phyloP scores from a whole-genome alignment of 768 basidiomycete species.

The Macrolepiota fuliginosa region DNA sequence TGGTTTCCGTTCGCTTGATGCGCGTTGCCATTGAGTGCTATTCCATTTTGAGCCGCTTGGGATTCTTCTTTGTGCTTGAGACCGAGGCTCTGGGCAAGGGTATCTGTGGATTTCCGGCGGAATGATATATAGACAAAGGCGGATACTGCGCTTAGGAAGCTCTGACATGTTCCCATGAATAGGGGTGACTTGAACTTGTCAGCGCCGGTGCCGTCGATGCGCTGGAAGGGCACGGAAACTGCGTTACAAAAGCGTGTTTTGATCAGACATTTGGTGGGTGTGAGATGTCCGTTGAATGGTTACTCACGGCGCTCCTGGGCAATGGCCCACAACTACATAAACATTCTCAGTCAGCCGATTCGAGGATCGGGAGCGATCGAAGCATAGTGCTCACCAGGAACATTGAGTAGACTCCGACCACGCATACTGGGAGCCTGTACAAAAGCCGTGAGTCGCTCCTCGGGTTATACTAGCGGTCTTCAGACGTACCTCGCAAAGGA shows the following conservation, averaged over 20 bases:
- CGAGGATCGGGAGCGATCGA: neutral
- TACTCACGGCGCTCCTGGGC: constrained; percentile 88
- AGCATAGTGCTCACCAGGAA: constrained; percentile 64
- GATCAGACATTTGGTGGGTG: neutral
- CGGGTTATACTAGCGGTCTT: neutral
- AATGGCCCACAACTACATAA: constrained; percentile 76
- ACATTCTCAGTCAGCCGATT: constrained; percentile 4
- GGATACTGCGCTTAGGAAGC: constrained; percentile 70
- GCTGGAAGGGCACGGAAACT: constrained; percentile 86
- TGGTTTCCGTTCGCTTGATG: constrained; percentile 30
- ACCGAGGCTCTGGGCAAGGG: constrained; percentile 59
- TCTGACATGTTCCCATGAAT: constrained; percentile 85
- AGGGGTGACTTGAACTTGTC: constrained; percentile 84
- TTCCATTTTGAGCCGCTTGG: constrained; percentile 24
- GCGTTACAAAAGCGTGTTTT: neutral
- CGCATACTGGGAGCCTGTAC: constrained; percentile 69
- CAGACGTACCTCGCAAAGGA: constrained; percentile 27
- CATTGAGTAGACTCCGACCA: constrained; percentile 88
- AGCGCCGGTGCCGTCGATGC: constrained; percentile 56
- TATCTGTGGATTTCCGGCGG: constrained; percentile 52
- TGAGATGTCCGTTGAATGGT: neutral
- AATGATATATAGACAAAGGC: constrained; percentile 74
- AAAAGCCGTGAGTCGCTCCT: neutral
- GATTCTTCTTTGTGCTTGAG: constrained; percentile 38
- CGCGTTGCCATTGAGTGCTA: constrained; percentile 26